Percentiles rank a stretch among this genome's conserved stretches.
phyloP scores from a whole-genome alignment of 2,329 filamentous ascomycete species.

The Talaromyces piceae region DNA sequence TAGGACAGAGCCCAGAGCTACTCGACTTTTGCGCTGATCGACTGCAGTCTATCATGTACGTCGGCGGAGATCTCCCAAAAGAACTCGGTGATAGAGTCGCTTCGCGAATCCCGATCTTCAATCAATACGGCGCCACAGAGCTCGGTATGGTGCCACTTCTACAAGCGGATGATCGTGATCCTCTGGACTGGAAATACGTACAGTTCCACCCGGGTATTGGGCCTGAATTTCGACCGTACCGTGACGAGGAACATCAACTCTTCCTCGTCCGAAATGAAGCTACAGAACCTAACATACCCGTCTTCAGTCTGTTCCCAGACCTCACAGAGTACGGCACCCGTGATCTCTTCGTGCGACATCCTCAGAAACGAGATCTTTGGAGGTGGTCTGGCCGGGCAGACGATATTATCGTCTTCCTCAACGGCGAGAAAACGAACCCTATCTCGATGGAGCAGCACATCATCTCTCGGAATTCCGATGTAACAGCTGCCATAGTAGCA shows the following conservation, averaged over 20 bases:
- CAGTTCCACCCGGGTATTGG: not conserved
- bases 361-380: slow-evolving; percentile 8
- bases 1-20: not conserved
- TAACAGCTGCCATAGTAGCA: slow-evolving; percentile 4
- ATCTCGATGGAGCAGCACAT: slow-evolving; percentile 9
- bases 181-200: not conserved
- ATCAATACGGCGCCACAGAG: not conserved
- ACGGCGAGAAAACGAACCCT: slow-evolving; percentile 10
- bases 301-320: slow-evolving; percentile 7
- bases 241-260: slow-evolving; percentile 5
- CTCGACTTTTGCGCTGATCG: not conserved
- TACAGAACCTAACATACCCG: slow-evolving; percentile 1
- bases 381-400: slow-evolving; percentile 9
- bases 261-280: slow-evolving; percentile 2
- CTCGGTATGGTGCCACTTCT: slow-evolving; percentile 4
- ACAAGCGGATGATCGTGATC: not conserved
- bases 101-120: slow-evolving; percentile 2
- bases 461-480: slow-evolving; percentile 1
- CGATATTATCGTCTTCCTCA: slow-evolving; percentile 11
- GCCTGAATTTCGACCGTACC: slow-evolving; percentile 1
- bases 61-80: slow-evolving; percentile 1
- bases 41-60: slow-evolving; percentile 7
- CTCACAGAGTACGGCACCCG: slow-evolving; percentile 5
- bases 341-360: slow-evolving; percentile 10
- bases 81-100: slow-evolving; percentile 3